phyloP scores from a whole-genome alignment of 345 rosid genomes.

The Euphorbia lathyris region DNA sequence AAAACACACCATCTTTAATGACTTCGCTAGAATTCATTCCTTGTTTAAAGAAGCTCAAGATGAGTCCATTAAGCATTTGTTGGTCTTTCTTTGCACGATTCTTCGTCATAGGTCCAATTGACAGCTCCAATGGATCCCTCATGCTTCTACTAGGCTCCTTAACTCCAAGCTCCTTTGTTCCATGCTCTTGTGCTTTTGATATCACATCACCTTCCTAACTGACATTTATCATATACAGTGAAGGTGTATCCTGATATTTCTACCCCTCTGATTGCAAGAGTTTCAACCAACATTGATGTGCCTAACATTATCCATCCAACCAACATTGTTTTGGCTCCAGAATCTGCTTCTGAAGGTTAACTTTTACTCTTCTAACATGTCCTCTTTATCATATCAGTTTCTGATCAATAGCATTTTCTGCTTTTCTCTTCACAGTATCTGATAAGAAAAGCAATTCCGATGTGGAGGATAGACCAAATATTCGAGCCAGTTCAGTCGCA shows the following conservation, averaged over 20 bases:
- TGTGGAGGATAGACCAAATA: constrained; percentile 40
- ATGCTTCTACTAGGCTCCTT: too few species aligned
- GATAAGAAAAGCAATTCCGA: constrained; percentile 30
- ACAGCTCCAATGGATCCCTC: too few species aligned
- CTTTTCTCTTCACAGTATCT: constrained; percentile 16
- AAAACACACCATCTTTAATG: too few species aligned
- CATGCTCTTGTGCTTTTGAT: too few species aligned
- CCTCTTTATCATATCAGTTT: background rate
- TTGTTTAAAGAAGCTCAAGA: too few species aligned
- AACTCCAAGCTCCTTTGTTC: too few species aligned
- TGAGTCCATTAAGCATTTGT: too few species aligned
- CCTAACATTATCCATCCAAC: constrained; percentile 21
- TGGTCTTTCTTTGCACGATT: too few species aligned
- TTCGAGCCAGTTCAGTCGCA: constrained; percentile 38
- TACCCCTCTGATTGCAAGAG: constrained; percentile 33
- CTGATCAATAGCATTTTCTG: background rate
- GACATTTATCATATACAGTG: constrained; percentile 27
- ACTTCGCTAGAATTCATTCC: too few species aligned
- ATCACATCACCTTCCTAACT: too few species aligned
- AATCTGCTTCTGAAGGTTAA: constrained; percentile 30
- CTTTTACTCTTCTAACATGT: background rate
- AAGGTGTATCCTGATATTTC: constrained; percentile 34
- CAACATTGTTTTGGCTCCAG: constrained; percentile 18
- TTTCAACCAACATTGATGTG: constrained; percentile 28
- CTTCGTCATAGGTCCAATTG: too few species aligned